Conservation (phyloP, 768 basidiomycete genomes). For the Chalciporus sphaerocephalus region DNA sequence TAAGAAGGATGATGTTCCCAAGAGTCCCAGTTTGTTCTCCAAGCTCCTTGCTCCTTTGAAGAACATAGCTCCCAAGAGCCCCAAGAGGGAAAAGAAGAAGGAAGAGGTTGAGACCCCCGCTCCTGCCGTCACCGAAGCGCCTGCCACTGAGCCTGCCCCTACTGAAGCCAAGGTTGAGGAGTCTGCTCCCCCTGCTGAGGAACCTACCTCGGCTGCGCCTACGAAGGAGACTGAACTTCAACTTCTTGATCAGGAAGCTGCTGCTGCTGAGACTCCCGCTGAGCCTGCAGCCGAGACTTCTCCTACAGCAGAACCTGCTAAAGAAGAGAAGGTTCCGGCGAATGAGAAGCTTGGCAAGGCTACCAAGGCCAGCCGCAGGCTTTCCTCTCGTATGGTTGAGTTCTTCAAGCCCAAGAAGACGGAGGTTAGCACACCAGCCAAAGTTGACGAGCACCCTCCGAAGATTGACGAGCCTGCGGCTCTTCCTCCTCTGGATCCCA, state of each 20-base stretch:
- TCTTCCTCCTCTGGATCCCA: slow-evolving; percentile 68
- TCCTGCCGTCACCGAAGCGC: slow-evolving; percentile 27
- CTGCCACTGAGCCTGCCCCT: slow-evolving; percentile 34
- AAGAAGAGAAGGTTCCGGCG: slow-evolving; percentile 65
- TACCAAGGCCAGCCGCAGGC: slow-evolving; percentile 70
- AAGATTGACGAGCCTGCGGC: slow-evolving; percentile 80
- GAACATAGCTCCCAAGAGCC: slow-evolving; percentile 63
- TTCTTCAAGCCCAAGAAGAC: slow-evolving; percentile 75
- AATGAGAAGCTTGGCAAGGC: slow-evolving; percentile 48
- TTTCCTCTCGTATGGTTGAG: slow-evolving; percentile 78
- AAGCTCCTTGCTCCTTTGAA: slow-evolving; percentile 76
- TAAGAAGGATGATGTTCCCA: slow-evolving; percentile 78
- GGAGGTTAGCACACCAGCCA: slow-evolving; percentile 64
- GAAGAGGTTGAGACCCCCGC: slow-evolving; percentile 45
- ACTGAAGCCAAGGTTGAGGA: slow-evolving; percentile 41
- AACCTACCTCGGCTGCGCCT: slow-evolving; percentile 43
- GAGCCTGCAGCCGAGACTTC: slow-evolving; percentile 31
- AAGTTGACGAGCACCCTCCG: slow-evolving; percentile 87
- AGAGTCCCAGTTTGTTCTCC: slow-evolving; percentile 71
- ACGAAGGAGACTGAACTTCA: slow-evolving; percentile 72
- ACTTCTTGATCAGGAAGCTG: slow-evolving; percentile 28
- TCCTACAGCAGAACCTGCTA: slow-evolving; percentile 34
- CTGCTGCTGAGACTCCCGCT: slow-evolving; percentile 24
- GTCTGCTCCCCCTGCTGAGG: slow-evolving; percentile 29
- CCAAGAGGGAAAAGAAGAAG: slow-evolving; percentile 82